These are phyloP conservation scores for Paramecium primaurelia DNA, from an alignment of 73 alveolate genomes.

Conservation along the genomic window DNA sequence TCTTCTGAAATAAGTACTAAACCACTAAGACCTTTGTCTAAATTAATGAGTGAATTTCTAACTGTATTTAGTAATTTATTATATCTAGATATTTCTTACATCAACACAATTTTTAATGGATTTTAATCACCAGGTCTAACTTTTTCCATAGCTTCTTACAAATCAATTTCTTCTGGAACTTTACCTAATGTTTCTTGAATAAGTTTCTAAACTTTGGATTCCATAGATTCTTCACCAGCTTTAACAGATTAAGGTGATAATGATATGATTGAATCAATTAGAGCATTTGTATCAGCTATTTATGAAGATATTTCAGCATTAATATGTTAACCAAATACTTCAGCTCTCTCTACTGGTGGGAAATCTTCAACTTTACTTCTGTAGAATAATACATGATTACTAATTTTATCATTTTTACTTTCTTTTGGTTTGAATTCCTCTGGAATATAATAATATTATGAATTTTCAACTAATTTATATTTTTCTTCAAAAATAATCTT, in stretches of 20 bases:
- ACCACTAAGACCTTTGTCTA: constrained; percentile 98
- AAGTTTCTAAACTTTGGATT: constrained; percentile 80
- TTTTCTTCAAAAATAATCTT: constrained; percentile 78
- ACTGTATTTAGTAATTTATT: constrained; percentile 87
- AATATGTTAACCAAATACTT: constrained; percentile 55
- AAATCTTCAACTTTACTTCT: constrained; percentile 52
- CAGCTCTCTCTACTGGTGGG: constrained; percentile 58
- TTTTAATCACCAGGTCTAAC: constrained; percentile 87
- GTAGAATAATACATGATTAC: constrained; percentile 35
- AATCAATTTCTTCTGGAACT: constrained; percentile 91
- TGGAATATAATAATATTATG: constrained; percentile 66
- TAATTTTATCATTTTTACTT: constrained; percentile 49
- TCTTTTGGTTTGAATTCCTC: constrained; percentile 61
- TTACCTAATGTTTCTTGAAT: constrained; percentile 82
- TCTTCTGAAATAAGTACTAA: constrained; percentile 97
- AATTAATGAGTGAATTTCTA: constrained; percentile 76
- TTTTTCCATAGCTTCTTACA: constrained; percentile 89
- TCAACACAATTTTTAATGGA: constrained; percentile 95
- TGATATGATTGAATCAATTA: constrained; percentile 85
- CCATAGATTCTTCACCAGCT: constrained; percentile 90
- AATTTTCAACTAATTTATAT: constrained; percentile 63
- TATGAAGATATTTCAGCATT: constrained; percentile 63
- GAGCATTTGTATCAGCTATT: constrained; percentile 87
- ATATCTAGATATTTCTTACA: constrained; percentile 97
- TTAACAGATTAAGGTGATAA: constrained; percentile 87